Conservation (phyloP, 352 stramenopile genomes). For the Pythium biforme region DNA sequence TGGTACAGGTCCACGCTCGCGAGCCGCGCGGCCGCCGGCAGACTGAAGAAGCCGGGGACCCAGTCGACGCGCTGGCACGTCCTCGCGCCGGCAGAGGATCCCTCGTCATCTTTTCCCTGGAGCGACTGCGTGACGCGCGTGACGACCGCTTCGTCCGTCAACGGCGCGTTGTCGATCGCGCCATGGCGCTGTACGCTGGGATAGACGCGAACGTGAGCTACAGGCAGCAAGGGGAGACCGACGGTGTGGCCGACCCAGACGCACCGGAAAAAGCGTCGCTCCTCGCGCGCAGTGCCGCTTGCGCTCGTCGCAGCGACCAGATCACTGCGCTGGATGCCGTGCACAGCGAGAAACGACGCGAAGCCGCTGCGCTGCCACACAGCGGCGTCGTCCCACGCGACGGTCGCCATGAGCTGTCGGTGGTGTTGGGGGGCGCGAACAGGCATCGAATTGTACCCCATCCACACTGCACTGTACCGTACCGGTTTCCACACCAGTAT, state of each 20-base stretch:
- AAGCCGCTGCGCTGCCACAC: constrained; percentile 55
- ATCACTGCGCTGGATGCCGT: constrained; percentile 47
- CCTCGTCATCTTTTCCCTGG: background rate
- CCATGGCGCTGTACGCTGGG: constrained; percentile 14
- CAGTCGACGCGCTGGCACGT: constrained; percentile 35
- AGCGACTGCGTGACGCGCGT: constrained; percentile 19
- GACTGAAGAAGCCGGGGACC: constrained; percentile 64
- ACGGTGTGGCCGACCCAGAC: background rate
- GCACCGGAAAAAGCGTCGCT: constrained; percentile 66
- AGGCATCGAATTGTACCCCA: constrained; percentile 3
- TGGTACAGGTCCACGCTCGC: constrained; percentile 47
- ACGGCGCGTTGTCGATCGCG: background rate
- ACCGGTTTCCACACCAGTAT: constrained; percentile 1
- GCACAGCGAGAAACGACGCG: constrained; percentile 49
- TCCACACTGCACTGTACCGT: background rate
- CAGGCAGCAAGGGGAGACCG: background rate
- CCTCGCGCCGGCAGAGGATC: background rate
- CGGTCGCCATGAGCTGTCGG: background rate
- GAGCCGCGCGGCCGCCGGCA: constrained; percentile 48
- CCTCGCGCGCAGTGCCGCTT: constrained; percentile 25
- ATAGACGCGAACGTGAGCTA: background rate
- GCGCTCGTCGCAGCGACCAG: constrained; percentile 35
- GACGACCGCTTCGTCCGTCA: constrained; percentile 23
- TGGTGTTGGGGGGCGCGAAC: background rate
- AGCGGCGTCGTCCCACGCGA: constrained; percentile 37